Evolutionary conservation across 192 early-diverging fungal species (phyloP).

Genomic region (Dimargaris verticillata): DNA sequence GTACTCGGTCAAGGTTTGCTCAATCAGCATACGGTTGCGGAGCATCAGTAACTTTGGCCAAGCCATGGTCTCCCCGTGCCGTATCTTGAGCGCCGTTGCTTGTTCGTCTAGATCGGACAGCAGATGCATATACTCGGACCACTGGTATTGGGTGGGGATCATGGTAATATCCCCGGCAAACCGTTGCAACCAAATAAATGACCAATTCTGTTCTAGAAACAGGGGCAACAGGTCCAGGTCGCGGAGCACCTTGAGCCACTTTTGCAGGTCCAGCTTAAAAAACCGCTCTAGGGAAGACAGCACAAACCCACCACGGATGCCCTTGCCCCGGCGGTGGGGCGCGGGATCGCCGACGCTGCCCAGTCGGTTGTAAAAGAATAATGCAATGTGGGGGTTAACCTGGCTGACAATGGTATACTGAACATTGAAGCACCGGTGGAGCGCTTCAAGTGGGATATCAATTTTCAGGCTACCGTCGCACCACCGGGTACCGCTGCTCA

Average conservation of each 20-base stretch:
- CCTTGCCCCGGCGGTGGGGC: conserved; percentile 46
- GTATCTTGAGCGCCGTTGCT: conserved; percentile 37
- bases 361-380: conserved; percentile 72
- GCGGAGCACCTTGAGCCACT: conserved; percentile 67
- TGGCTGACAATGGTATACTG: conserved; percentile 74
- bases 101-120: conserved; percentile 42
- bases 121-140: conserved; percentile 45
- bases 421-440: conserved; percentile 65
- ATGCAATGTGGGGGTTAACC: conserved; percentile 72
- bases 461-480: conserved; percentile 75
- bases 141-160: conserved; percentile 33
- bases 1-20: conserved; percentile 34
- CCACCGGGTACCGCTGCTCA: conserved; percentile 50
- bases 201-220: conserved; percentile 63
- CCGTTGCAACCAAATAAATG: conserved; percentile 69
- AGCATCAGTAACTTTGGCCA: conserved; percentile 72
- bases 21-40: conserved; percentile 51
- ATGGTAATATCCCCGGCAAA: conserved; percentile 83
- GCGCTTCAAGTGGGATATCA: conserved; percentile 56
- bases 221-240: conserved; percentile 70
- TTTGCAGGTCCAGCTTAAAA: conserved; percentile 71
- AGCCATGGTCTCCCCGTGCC: conserved; percentile 38
- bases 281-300: conserved; percentile 62
- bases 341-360: conserved; percentile 70
- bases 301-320: conserved; percentile 87